These are phyloP conservation scores for Metschnikowia colocasiae DNA, from an alignment of 805 yeast genomes.

Conservation along the genomic window DNA sequence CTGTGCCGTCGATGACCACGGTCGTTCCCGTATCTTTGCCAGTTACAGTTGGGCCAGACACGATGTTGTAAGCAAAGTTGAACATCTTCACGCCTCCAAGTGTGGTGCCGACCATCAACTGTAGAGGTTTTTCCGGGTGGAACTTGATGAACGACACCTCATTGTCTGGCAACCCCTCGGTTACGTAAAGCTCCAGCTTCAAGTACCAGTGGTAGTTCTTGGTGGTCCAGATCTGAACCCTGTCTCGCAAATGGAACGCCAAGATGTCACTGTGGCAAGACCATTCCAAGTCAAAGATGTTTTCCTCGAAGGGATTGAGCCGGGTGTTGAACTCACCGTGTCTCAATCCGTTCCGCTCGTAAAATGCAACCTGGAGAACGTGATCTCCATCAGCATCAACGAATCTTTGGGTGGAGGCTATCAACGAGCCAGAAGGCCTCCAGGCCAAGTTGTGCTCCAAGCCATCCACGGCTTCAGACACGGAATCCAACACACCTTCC, in stretches of 20 bases:
- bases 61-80: constrained; percentile 61
- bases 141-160: constrained; percentile 53
- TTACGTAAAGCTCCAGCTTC: constrained; percentile 64
- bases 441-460: constrained; percentile 73
- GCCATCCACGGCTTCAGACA: constrained; percentile 85
- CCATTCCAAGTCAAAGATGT: constrained; percentile 63
- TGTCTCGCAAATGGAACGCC: constrained; percentile 58
- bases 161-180: constrained; percentile 22
- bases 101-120: constrained; percentile 61
- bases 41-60: constrained; percentile 62
- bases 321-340: constrained; percentile 81
- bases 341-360: constrained; percentile 89
- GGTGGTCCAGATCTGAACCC: constrained; percentile 84
- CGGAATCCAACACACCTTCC: constrained; percentile 73
- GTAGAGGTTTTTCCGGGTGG: constrained; percentile 87
- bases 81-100: constrained; percentile 50
- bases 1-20: constrained; percentile 74
- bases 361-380: constrained; percentile 61
- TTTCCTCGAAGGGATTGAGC: constrained; percentile 44
- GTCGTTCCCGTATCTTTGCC: constrained; percentile 78
- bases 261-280: constrained; percentile 75
- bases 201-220: constrained; percentile 95
- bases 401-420: constrained; percentile 76
- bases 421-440: constrained; percentile 87
- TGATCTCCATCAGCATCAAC: constrained; percentile 49